Percentiles rank a stretch among this genome's conserved stretches.
Evolutionary conservation across 495 filamentous ascomycete genomes (phyloP).

Genomic region (Tuber calosporum): DNA sequence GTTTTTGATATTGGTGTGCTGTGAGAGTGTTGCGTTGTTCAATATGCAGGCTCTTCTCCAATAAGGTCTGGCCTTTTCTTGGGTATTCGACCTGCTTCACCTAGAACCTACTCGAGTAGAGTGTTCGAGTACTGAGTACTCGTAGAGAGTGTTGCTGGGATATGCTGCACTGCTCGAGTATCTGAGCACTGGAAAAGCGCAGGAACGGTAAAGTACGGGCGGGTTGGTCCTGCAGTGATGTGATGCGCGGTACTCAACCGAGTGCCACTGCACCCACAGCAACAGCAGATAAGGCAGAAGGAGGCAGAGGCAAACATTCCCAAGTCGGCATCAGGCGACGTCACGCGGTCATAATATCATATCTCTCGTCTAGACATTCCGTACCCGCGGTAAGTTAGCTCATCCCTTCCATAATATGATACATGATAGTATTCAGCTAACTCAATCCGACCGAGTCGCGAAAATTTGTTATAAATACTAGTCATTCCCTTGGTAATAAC

Average conservation of each 20-base stretch:
- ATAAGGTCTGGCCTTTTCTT: not conserved
- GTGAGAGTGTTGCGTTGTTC: conserved; percentile 2
- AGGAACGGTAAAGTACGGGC: not conserved
- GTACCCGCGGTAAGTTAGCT: not conserved
- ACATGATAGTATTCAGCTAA: not conserved
- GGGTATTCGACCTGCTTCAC: not conserved
- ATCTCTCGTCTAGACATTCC: not conserved
- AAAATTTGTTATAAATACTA: not conserved
- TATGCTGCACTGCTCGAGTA: no score
- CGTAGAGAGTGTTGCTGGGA: no score
- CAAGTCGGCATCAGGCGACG: not conserved
- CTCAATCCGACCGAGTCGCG: not conserved
- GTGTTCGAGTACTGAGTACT: no score
- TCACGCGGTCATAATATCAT: not conserved
- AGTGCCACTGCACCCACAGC: not conserved
- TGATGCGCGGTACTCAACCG: not conserved
- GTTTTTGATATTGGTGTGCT: not conserved
- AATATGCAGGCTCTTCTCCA: not conserved
- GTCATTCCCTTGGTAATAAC: not conserved
- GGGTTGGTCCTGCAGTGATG: conserved; percentile 1
- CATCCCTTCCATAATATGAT: not conserved
- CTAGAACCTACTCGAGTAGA: no score
- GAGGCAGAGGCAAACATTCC: not conserved
- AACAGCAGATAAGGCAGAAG: not conserved
- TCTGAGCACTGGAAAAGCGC: not conserved